Evolutionary conservation across 768 basidiomycete species (phyloP), one percentile per base, ranked within the genome.

Genomic region (Amanita pseudoporphyria): DNA sequence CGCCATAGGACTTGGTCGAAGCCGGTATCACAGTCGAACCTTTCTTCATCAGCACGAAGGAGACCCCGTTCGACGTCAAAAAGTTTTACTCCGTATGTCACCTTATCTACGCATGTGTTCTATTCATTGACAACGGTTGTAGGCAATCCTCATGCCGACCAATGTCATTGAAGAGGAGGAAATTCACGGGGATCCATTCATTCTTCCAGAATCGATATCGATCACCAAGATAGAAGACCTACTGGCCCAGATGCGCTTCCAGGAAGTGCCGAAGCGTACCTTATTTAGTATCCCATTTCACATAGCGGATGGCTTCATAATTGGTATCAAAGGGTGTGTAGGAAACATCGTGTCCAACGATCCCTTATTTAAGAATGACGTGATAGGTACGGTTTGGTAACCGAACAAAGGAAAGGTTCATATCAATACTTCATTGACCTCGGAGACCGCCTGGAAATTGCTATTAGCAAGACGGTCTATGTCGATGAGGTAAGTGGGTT

Each of bases 391-490:
- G 84, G 88, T 7, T 66, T 95, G 38, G 76, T 98, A 13, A 88
- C 88, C 1, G 84, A 93, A 59, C 91, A 94, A 66, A 87, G 77
- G 63, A 94, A 85, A 64, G 87, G 88, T 0, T 47, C 72, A 4
- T 86, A 91, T 63, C 85, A 79, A 60, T 88, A 91, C 59, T 93
- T 96, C 53, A 77, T 81, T 31, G 89, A 88, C 58, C 73, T 79
- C 51, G 90, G 80, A 41, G 82, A 82, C 60, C 71, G 72, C 53
- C 84, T 82, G 83, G 87, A 85, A 56, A 82, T 87, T 45, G 90
- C 84, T 0, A 68, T 72, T 37, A 72, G 73, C 45, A 78, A 78
- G 59, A 87, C 89, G 5, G 69, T 72, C 6, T 91, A 87, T 62
- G 72, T 87, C 36, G 89, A 95, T 51, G 80, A 86, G 69, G 91